Evolutionary conservation across 441 rosid species (phyloP).

Genomic region (Gossypium trilobum): DNA sequence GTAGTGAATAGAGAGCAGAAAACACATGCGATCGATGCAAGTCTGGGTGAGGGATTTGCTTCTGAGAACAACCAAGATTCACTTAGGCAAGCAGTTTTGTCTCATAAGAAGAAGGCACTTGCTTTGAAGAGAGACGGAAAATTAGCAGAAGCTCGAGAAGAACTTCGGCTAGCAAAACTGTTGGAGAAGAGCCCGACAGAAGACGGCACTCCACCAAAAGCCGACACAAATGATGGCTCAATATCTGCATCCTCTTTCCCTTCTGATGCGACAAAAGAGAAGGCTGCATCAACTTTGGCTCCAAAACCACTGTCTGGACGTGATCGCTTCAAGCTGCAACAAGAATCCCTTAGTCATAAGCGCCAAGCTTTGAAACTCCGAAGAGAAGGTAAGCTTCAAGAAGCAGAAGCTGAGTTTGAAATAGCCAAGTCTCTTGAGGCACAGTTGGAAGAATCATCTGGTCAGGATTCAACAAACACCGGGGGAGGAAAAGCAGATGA

Average conservation of each 20-base stretch:
- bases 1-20: conserved; percentile 22
- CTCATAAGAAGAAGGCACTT: conserved; percentile 63
- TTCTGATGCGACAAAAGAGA: conserved; percentile 36
- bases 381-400: conserved; percentile 69
- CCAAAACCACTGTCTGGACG: conserved; percentile 61
- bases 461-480: conserved; percentile 29
- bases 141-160: conserved; percentile 66
- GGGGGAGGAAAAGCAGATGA: conserved; percentile 30
- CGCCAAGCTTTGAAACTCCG: conserved; percentile 83
- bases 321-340: conserved; percentile 83
- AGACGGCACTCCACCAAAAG: conserved; percentile 27
- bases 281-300: conserved; percentile 30
- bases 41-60: conserved; percentile 24
- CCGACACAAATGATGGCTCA: conserved; percentile 15
- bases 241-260: conserved; percentile 25
- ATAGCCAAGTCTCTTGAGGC: conserved; percentile 80
- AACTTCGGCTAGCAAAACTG: conserved; percentile 68
- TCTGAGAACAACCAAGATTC: conserved; percentile 32
- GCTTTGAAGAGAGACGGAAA: conserved; percentile 75
- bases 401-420: conserved; percentile 90
- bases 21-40: conserved; percentile 19
- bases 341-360: conserved; percentile 80
- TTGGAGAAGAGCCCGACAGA: conserved; percentile 55
- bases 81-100: conserved; percentile 49
- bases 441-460: conserved; percentile 48